A percentile compares a stretch with the other conserved stretches of the same genome.
Evolutionary conservation across 2,329 filamentous ascomycete species (phyloP).

Genomic region (Lasiodiplodia gonubiensis): DNA sequence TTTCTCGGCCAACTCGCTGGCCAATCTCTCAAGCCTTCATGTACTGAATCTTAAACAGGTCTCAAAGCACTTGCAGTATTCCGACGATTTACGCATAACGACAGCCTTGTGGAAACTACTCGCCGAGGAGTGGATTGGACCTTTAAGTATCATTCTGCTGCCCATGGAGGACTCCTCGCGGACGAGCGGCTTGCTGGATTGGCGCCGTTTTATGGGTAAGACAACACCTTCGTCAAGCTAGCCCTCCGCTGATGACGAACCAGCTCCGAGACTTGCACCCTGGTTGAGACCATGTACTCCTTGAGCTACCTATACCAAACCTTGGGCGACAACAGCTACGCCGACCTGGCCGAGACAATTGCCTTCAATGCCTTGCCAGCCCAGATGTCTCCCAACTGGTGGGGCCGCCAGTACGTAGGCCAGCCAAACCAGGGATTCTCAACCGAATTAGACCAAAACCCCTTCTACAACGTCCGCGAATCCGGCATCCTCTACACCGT

Average conservation of each 20-base stretch:
- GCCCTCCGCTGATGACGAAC: neutral
- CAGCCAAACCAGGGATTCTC: constrained; percentile 61
- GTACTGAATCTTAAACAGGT: constrained; percentile 40
- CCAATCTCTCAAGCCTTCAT: too few relatives aligned
- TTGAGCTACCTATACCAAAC: constrained; percentile 58
- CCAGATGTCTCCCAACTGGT: constrained; percentile 59
- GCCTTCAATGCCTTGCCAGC: constrained; percentile 63
- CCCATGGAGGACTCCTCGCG: constrained; percentile 56
- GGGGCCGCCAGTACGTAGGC: constrained; percentile 62
- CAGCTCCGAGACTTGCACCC: constrained; percentile 57
- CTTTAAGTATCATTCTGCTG: constrained; percentile 54
- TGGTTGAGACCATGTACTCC: constrained; percentile 60
- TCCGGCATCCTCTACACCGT: constrained; percentile 58
- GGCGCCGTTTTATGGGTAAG: constrained; percentile 46
- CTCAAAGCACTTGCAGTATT: constrained; percentile 55
- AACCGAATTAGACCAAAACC: constrained; percentile 47
- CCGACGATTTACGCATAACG: constrained; percentile 53
- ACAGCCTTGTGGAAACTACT: constrained; percentile 49
- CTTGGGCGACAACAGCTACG: constrained; percentile 54
- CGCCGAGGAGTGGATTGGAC: constrained; percentile 55
- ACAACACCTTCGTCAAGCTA: neutral
- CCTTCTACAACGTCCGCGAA: constrained; percentile 57
- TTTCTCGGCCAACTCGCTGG: neutral
- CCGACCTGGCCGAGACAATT: constrained; percentile 58
- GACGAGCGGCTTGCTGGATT: constrained; percentile 57